These are phyloP conservation scores for Daldinia loculata DNA, from an alignment of 495 filamentous ascomycete species.

Conservation along the genomic window DNA sequence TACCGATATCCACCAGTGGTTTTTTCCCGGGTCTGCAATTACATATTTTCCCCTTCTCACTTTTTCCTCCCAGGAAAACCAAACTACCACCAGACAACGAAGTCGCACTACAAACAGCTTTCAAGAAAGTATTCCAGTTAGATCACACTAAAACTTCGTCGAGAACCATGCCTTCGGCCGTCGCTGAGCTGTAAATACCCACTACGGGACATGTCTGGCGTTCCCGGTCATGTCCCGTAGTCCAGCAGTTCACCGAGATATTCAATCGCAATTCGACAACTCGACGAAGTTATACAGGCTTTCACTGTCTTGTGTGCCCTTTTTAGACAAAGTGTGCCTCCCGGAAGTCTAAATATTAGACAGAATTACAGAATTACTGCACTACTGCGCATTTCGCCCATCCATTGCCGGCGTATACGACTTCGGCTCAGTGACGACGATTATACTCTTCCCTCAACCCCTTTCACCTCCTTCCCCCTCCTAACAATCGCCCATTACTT, in stretches of 20 bases:
- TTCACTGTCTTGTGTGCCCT: slow-evolving; percentile 53
- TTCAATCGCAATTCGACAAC: slow-evolving; percentile 68
- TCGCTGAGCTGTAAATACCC: slow-evolving; percentile 95
- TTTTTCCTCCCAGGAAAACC: slow-evolving; percentile 48
- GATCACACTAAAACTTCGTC: slow-evolving; percentile 73
- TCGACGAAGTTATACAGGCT: slow-evolving; percentile 78
- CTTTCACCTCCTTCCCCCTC: slow-evolving; percentile 21
- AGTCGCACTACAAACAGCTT: slow-evolving; percentile 64
- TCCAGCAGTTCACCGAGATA: slow-evolving; percentile 86
- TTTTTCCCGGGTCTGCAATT: slow-evolving; percentile 49
- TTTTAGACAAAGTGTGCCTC: slow-evolving; percentile 23
- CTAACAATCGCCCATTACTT: slow-evolving; percentile 17
- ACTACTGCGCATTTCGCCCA: slow-evolving; percentile 35
- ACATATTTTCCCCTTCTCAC: slow-evolving; percentile 44
- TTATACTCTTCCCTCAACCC: slow-evolving; percentile 5
- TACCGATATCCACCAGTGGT: slow-evolving; percentile 37
- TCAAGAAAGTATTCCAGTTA: slow-evolving; percentile 50
- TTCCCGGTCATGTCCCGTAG: slow-evolving; percentile 63
- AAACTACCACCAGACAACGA: slow-evolving; percentile 67
- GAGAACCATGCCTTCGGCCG: slow-evolving; percentile 82
- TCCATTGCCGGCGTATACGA: slow-evolving; percentile 25
- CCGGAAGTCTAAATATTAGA: slow-evolving; percentile 42
- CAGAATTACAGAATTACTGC: slow-evolving; percentile 40
- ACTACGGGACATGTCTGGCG: slow-evolving; percentile 72
- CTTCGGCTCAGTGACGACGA: slow-evolving; percentile 43